Evolutionary conservation across 2,329 filamentous ascomycete species (phyloP), one percentile per base, ranked within the genome.

Genomic region (Colletotrichum cereale): DNA sequence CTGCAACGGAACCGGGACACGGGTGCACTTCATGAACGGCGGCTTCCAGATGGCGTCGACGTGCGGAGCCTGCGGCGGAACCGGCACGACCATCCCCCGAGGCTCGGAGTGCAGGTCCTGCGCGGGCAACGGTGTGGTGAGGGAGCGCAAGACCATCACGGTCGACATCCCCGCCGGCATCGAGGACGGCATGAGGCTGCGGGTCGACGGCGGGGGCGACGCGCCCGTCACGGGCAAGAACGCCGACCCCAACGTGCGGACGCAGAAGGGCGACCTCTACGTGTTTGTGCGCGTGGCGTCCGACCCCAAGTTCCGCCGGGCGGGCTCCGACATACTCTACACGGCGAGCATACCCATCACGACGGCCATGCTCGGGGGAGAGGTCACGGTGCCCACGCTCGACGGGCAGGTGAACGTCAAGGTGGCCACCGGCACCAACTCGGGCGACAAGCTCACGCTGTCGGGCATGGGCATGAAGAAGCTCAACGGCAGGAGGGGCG

Each of bases 31-130:
- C 78, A 93, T 98, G 88, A 91, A 94, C 76, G 95, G 95, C 65
- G 95, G 95, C 31, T 98, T 99, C 84, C 96, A 98, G 84, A 96
- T 99, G 92, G 94, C 93, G 5, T 94, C 93, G 73, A 97, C 95
- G 1, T 99, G 96, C 81, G 87, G 89, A 26, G 84, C 90, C 44
- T 99, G 96, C 80, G 91, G 91, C 62, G 96, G 96, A 3, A 91
- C 89, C 55, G 96, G 96, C 58, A 85, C 91, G 63, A 87, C 88
- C 2, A 92, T 94, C 42, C 95, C 96, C 2, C 90, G 88, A 75
- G 94, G 94, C 55, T 92, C 90, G 14, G 93, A 97, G 78, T 99
- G 96, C 82, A 86, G 87, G 69, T 88, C 90, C 0, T 99, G 96
- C 80, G 84, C 86, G 71, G 96, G 96, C 47, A 90, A 94, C 66